Conservation (phyloP, 257 asterid genomes). For the Solanum tarapatanum region DNA sequence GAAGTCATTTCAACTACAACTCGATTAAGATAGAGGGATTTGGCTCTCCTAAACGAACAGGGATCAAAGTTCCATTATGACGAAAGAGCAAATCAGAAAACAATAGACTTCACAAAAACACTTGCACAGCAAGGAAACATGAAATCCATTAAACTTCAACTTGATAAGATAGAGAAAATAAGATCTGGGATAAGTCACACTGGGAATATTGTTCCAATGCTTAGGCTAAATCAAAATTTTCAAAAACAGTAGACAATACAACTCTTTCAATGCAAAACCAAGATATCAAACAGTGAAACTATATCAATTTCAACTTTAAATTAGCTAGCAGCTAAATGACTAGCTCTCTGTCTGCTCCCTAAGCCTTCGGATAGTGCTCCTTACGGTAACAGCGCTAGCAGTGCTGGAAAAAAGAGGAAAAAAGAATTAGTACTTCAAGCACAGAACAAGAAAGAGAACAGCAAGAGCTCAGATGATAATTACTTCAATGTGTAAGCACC, state of each 20-base stretch:
- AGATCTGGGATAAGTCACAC: neutral
- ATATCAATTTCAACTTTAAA: neutral
- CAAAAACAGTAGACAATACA: neutral
- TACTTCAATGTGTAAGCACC: slow-evolving; percentile 60
- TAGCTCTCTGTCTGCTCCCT: slow-evolving; percentile 70
- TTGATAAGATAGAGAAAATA: neutral
- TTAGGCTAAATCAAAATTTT: neutral
- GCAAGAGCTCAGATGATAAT: neutral
- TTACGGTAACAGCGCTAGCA: slow-evolving; percentile 56
- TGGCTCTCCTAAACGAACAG: neutral
- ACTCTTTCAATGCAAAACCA: neutral
- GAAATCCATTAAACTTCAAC: neutral
- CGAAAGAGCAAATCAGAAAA: neutral
- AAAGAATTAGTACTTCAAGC: neutral
- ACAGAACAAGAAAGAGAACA: neutral
- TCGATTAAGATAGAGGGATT: neutral
- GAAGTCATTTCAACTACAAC: neutral
- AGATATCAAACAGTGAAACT: neutral
- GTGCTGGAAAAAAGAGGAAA: slow-evolving; percentile 26
- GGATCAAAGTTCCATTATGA: neutral
- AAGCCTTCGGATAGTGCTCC: slow-evolving; percentile 66
- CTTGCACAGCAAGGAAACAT: neutral
- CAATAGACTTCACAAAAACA: neutral
- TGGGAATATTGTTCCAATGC: neutral
- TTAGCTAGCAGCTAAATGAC: neutral